Percentiles rank a stretch among this genome's conserved stretches.
phyloP scores from a whole-genome alignment of 768 basidiomycete species.

The Sistotremastrum niveocremeum region DNA sequence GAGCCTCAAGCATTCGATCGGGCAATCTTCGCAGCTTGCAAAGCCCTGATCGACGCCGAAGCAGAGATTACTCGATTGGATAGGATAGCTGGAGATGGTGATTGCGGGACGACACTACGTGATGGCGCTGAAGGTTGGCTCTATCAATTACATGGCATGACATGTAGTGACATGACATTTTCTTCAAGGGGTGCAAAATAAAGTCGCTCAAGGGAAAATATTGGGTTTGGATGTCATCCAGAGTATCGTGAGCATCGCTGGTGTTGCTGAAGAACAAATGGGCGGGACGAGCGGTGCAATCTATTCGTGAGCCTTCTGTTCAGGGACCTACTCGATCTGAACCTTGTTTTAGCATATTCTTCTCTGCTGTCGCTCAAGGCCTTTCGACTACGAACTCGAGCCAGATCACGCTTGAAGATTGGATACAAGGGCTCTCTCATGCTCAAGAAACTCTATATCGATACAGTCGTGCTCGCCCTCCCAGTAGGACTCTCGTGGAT shows the following conservation, averaged over 20 bases:
- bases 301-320: slow-evolving; percentile 54
- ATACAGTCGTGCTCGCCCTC: slow-evolving; percentile 81
- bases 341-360: slow-evolving; percentile 55
- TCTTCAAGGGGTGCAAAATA: slow-evolving; percentile 42
- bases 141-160: slow-evolving; percentile 6
- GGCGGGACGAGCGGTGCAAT: slow-evolving; percentile 85
- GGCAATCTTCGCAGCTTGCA: slow-evolving; percentile 45
- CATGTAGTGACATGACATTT: slow-evolving; percentile 10
- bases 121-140: slow-evolving; percentile 57
- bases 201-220: slow-evolving; percentile 41
- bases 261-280: slow-evolving; percentile 73
- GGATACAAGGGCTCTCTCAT: slow-evolving; percentile 43
- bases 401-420: slow-evolving; percentile 36
- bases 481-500: slow-evolving; percentile 87
- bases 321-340: not conserved
- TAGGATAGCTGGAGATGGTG: slow-evolving; percentile 84
- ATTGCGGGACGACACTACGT: slow-evolving; percentile 55
- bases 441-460: slow-evolving; percentile 56
- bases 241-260: slow-evolving; percentile 53
- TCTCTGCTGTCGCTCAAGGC: slow-evolving; percentile 72
- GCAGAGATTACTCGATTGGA: slow-evolving; percentile 88
- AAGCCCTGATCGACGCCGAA: slow-evolving; percentile 62
- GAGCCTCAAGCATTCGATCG: slow-evolving; percentile 38
- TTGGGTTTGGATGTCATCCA: slow-evolving; percentile 50
- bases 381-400: slow-evolving; percentile 28